These are phyloP conservation scores for Neopestalotiopsis sp. DNA, from an alignment of 2,329 filamentous ascomycete genomes.

Conservation along the genomic window DNA sequence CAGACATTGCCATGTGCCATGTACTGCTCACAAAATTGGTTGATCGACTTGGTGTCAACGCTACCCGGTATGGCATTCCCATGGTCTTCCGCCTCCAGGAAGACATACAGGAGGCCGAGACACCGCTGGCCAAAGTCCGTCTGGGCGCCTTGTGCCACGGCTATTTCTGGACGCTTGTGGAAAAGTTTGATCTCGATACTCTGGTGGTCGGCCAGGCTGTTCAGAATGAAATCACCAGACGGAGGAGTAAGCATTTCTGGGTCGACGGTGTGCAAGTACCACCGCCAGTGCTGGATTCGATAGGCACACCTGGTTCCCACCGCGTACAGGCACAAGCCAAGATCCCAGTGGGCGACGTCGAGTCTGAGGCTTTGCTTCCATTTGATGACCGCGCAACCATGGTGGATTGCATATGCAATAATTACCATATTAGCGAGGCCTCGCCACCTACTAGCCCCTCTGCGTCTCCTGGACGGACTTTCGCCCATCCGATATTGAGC, in stretches of 20 bases:
- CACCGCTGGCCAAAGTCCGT: constrained; percentile 74
- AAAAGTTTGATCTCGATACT: constrained; percentile 77
- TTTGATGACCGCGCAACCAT: constrained; percentile 77
- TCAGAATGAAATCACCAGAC: constrained; percentile 75
- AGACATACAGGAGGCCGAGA: constrained; percentile 72
- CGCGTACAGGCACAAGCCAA: constrained; percentile 42
- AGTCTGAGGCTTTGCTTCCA: constrained; percentile 69
- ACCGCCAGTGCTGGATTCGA: constrained; percentile 64
- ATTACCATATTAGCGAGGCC: constrained; percentile 66
- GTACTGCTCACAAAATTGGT: constrained; percentile 77
- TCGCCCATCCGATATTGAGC: constrained; percentile 66
- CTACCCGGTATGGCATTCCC: constrained; percentile 76
- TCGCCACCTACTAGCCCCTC: constrained; percentile 75
- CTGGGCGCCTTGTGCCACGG: constrained; percentile 86
- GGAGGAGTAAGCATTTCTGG: constrained; percentile 80
- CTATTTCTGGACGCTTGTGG: constrained; percentile 81
- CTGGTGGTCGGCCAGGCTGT: constrained; percentile 73
- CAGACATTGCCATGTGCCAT: constrained; percentile 79
- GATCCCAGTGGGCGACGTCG: constrained; percentile 58
- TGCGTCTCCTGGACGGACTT: constrained; percentile 68
- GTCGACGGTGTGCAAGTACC: constrained; percentile 76
- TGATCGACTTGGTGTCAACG: constrained; percentile 80
- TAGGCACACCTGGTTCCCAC: constrained; percentile 58
- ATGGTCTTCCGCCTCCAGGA: constrained; percentile 92
- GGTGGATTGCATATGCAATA: constrained; percentile 74